Base-by-base conservation (phyloP, 1,284 basidiomycete genomes). In the Mycosarcoma mackinlayi region DNA sequence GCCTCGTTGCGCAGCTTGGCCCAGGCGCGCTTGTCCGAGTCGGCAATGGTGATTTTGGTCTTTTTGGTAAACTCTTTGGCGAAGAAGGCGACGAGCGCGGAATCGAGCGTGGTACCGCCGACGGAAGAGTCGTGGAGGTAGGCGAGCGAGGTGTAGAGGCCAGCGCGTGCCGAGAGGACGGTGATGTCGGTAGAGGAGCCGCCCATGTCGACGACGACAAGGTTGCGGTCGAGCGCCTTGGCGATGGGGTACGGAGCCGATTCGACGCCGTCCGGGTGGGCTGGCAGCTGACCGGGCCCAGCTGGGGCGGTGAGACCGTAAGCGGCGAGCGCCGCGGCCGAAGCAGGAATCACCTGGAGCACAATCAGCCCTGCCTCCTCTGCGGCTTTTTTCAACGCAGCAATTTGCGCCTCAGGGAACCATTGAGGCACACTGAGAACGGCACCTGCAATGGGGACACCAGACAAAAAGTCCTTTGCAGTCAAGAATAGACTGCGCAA, bases 31-130 rank as follows among this genome's bases (percentile, higher is more conserved):
- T 89, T 88, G 59, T 83, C 80, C 25, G 70, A 35, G 14, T 78
- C 78, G 48, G 68, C 77, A 35, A 97, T 86, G 0, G 89, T 85
- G 23, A 88, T 87, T 84, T 94, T 94, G 35, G 91, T 94, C 87
- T 98, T 98, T 84, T 98, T 98, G 53, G 92, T 92, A 84, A 98
- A 98, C 79, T 98, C 95, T 83, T 94, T 91, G 53, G 92, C 89
- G 84, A 98, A 97, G 86, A 92, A 92, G 63, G 91, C 89, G 85
- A 97, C 89, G 39, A 98, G 87, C 74, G 90, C 88, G 56, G 89
- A 87, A 84, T 94, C 93, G 77, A 94, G 89, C 54, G 88, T 86
- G 68, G 89, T 87, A 0, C 88, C 89, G 63, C 87, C 87, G 38
- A 88, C 82, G 59, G 83, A 82, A 76, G 84, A 73, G 68, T 87